A percentile compares a stretch with the other conserved stretches of the same genome.
phyloP scores from a whole-genome alignment of 495 filamentous ascomycete genomes.

The Penicillium maclennaniae region DNA sequence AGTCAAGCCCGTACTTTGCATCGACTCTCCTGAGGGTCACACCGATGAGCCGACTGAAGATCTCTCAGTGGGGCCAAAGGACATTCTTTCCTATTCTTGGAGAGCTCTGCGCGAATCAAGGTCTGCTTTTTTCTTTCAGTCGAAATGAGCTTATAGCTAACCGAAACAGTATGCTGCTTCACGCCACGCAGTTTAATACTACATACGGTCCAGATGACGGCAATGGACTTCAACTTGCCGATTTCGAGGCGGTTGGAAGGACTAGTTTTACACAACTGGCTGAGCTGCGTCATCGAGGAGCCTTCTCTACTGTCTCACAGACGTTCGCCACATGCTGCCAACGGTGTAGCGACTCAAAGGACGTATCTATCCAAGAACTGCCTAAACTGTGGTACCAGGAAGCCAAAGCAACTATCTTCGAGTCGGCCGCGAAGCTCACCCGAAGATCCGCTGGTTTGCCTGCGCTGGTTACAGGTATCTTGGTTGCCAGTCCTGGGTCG shows the following conservation, averaged over 20 bases:
- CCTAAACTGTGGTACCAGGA: slow-evolving; percentile 62
- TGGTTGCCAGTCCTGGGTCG: slow-evolving; percentile 43
- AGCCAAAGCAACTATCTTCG: slow-evolving; percentile 59
- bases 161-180: slow-evolving; percentile 53
- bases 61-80: slow-evolving; percentile 67
- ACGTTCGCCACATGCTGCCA: slow-evolving; percentile 78
- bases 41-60: slow-evolving; percentile 70
- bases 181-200: slow-evolving; percentile 36
- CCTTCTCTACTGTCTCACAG: slow-evolving; percentile 87
- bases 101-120: slow-evolving; percentile 88
- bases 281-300: slow-evolving; percentile 81
- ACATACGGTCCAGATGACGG: slow-evolving; percentile 35
- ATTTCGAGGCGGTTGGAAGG: slow-evolving; percentile 55
- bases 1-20: slow-evolving; percentile 73
- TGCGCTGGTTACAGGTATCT: slow-evolving; percentile 72
- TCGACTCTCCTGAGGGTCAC: slow-evolving; percentile 88
- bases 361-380: slow-evolving; percentile 38
- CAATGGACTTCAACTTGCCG: slow-evolving; percentile 29
- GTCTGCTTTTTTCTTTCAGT: slow-evolving; percentile 34
- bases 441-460: slow-evolving; percentile 90
- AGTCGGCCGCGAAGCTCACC: slow-evolving; percentile 72
- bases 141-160: slow-evolving; percentile 6
- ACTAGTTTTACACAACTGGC: slow-evolving; percentile 77
- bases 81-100: slow-evolving; percentile 89
- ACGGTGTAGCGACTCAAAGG: slow-evolving; percentile 50